These are phyloP conservation scores for Sutorius eximius DNA, from an alignment of 1,284 basidiomycete species.

Conservation along the genomic window DNA sequence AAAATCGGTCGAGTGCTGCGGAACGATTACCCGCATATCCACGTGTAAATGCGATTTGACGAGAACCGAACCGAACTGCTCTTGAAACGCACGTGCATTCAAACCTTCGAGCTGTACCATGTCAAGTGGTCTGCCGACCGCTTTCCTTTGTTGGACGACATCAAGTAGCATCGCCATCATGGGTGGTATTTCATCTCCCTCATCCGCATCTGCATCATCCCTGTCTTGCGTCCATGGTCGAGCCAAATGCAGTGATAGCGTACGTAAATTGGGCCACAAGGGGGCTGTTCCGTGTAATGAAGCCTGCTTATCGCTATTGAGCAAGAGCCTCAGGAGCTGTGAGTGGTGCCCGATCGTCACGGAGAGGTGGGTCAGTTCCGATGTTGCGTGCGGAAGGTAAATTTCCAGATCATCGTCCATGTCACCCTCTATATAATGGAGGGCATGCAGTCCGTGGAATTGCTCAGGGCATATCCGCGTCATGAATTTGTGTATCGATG, in stretches of 20 bases:
- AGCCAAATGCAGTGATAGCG: slow-evolving; percentile 27
- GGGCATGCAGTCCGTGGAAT: slow-evolving; percentile 31
- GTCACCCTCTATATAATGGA: slow-evolving; percentile 37
- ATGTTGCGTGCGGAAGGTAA: slow-evolving; percentile 32
- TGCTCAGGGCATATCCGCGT: slow-evolving; percentile 36
- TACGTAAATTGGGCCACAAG: slow-evolving; percentile 34
- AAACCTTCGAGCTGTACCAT: slow-evolving; percentile 29
- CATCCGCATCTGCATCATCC: slow-evolving; percentile 31
- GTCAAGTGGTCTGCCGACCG: slow-evolving; percentile 29
- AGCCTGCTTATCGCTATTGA: slow-evolving; percentile 37
- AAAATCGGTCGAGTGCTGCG: slow-evolving; percentile 20
- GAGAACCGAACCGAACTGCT: slow-evolving; percentile 26
- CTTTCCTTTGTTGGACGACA: slow-evolving; percentile 34
- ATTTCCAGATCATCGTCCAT: slow-evolving; percentile 38
- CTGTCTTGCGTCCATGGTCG: slow-evolving; percentile 34
- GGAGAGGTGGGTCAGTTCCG: slow-evolving; percentile 34
- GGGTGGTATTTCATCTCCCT: slow-evolving; percentile 33
- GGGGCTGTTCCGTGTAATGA: slow-evolving; percentile 33
- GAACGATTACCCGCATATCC: slow-evolving; percentile 22
- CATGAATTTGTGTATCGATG: slow-evolving; percentile 38
- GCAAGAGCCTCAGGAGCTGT: slow-evolving; percentile 34
- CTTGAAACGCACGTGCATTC: slow-evolving; percentile 27
- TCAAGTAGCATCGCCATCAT: slow-evolving; percentile 33
- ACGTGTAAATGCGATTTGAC: slow-evolving; percentile 31
- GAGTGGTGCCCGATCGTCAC: slow-evolving; percentile 35